Percentiles rank a stretch among this genome's conserved stretches.
These are phyloP conservation scores for Mycena maculata DNA, from an alignment of 768 basidiomycete species.

Conservation along the genomic window DNA sequence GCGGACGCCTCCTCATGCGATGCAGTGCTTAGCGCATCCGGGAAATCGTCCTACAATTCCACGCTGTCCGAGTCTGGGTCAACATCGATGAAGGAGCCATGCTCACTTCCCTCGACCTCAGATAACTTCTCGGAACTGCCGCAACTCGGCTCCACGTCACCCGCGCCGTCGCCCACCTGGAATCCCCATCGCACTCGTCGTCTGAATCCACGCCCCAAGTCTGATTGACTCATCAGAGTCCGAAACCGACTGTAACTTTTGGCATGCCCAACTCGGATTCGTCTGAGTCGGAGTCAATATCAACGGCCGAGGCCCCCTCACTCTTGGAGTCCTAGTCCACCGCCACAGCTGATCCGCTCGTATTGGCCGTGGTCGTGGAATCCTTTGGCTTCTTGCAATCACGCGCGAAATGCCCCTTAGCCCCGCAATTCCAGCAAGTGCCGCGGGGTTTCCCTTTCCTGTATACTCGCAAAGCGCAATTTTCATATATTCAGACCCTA, in stretches of 20 bases:
- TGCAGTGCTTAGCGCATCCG: not conserved
- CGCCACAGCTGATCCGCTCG: constrained; percentile 14
- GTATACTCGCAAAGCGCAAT: constrained; percentile 39
- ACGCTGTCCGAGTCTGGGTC: constrained; percentile 23
- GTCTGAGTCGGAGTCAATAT: constrained; percentile 27
- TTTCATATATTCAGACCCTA: constrained; percentile 25
- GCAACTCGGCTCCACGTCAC: constrained; percentile 1
- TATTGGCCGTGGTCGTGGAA: not conserved
- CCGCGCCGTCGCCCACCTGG: constrained; percentile 32
- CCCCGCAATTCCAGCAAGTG: constrained; percentile 43
- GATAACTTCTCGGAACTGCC: constrained; percentile 25
- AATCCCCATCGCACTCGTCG: not conserved
- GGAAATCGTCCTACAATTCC: not conserved
- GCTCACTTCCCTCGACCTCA: constrained; percentile 18
- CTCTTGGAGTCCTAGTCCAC: constrained; percentile 27
- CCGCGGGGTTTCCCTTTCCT: constrained; percentile 19
- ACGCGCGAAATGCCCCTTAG: constrained; percentile 33
- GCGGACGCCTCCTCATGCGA: not conserved
- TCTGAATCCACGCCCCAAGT: constrained; percentile 7
- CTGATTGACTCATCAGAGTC: not conserved
- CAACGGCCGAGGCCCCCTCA: constrained; percentile 29
- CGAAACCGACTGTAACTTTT: constrained; percentile 4
- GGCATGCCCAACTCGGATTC: too few relatives aligned
- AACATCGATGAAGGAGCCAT: constrained; percentile 21
- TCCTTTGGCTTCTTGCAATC: constrained; percentile 40